Base-by-base conservation (phyloP, 768 basidiomycete genomes). In the Myochromella boudieri region DNA sequence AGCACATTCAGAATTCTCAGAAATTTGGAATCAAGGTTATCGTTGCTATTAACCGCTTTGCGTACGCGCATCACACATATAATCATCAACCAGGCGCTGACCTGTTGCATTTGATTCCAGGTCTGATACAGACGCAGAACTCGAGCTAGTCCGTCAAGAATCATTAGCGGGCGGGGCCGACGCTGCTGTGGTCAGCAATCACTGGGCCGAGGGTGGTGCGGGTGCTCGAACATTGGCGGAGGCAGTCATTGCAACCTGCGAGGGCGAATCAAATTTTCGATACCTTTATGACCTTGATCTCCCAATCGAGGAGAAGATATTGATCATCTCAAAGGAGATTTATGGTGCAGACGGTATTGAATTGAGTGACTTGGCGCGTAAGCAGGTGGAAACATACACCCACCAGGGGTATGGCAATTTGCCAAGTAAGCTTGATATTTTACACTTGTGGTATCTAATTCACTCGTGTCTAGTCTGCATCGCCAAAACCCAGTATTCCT, bases 401-500 rank as follows among this genome's bases (percentile, higher is more conserved):
- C 81, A 79, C 42, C 95, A 97, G 69, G 95, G 95, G 38, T 93
- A 87, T 60, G 65, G 78, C 37, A 70, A 78, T 53, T 75, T 93
- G 26, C 87, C 91, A 1, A 91, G 90, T 91, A 63, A 58, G 88
- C 68, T 5, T 14, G 6, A 12, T 17, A 36, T 52, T 40, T 2
- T 44, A 29, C 28, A 10, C 17, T 37, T 37, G 25, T 22, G 25
- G 32, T 17, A 25, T 20, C 43, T 37, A 21, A 24, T 44, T 59
- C 2, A 52, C 37, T 55, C 54, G 38, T 51, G 60, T 39, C 44
- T 55, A 87, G 93, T 95, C 63, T 95, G 92, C 70, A 91, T 95
- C 91, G 93, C 92, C 39, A 95, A 97, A 77, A 98, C 95, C 4
- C 95, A 97, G 53, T 92, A 97, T 58, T 97, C 94, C 15, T 94